phyloP scores from a whole-genome alignment of 148 eudicot genomes.

The Amaranthus hypochondriacus region DNA sequence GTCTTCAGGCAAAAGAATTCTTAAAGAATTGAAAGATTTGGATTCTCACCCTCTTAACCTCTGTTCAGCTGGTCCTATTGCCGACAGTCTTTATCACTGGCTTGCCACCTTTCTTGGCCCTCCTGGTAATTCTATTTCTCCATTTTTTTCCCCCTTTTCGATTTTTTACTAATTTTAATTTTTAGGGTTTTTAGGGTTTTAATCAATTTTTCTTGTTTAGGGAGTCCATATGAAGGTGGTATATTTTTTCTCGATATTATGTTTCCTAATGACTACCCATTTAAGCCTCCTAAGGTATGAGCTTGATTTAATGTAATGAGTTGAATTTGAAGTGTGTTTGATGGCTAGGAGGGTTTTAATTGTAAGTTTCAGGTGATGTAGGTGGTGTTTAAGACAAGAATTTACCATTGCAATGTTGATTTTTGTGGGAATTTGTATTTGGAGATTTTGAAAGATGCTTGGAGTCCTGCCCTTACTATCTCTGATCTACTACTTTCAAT shows the following conservation, averaged over 20 bases:
- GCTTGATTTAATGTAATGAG: not conserved
- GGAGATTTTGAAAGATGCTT: slow-evolving; percentile 77
- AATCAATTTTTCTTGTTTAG: slow-evolving; percentile 29
- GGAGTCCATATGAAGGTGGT: slow-evolving; percentile 91
- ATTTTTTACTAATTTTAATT: not conserved
- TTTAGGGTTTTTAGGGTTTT: not conserved
- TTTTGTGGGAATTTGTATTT: slow-evolving; percentile 63
- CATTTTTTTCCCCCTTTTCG: not conserved
- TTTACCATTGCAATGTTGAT: slow-evolving; percentile 94
- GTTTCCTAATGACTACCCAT: slow-evolving; percentile 84
- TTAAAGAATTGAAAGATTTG: slow-evolving; percentile 74
- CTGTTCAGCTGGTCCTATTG: slow-evolving; percentile 92
- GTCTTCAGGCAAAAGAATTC: slow-evolving; percentile 82
- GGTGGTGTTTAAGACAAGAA: slow-evolving; percentile 88
- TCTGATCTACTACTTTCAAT: slow-evolving; percentile 71
- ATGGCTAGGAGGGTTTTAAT: not conserved
- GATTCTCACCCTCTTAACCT: slow-evolving; percentile 60
- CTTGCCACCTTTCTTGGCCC: slow-evolving; percentile 86
- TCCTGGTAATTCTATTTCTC: slow-evolving; percentile 38
- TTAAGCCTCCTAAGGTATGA: slow-evolving; percentile 74
- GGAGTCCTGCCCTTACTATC: slow-evolving; percentile 96
- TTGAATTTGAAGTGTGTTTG: not conserved
- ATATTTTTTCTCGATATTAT: slow-evolving; percentile 86
- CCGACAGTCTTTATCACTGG: slow-evolving; percentile 92
- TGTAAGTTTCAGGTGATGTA: slow-evolving; percentile 38